Evolutionary conservation across 257 asterid genomes (phyloP).

Genomic region (Ehretia macrophylla): DNA sequence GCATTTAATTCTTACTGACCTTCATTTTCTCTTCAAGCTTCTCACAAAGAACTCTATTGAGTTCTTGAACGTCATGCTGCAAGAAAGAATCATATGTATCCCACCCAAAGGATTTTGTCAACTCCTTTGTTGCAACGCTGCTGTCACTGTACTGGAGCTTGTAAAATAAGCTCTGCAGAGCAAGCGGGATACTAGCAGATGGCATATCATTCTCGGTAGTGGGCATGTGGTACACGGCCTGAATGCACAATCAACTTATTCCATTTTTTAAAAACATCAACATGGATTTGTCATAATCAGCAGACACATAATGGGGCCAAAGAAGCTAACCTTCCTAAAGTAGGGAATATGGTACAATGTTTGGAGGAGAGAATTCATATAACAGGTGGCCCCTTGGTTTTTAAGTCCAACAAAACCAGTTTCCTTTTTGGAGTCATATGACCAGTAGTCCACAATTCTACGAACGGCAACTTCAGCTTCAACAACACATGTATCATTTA

Average conservation of each 20-base stretch:
- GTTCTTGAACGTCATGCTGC: conserved; percentile 54
- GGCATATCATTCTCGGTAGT: conserved; percentile 38
- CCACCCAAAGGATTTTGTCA: conserved; percentile 60
- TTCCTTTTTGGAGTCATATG: conserved; percentile 43
- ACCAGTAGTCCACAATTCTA: conserved; percentile 26
- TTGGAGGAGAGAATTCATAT: conserved; percentile 56
- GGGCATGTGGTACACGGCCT: conserved; percentile 52
- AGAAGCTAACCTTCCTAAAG: conserved; percentile 46
- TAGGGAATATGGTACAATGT: conserved; percentile 48
- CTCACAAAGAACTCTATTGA: conserved; percentile 45
- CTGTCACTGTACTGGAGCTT: conserved; percentile 42
- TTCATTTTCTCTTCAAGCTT: conserved; percentile 56
- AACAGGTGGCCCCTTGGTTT: conserved; percentile 55
- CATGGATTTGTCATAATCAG: too few species aligned
- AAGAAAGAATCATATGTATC: conserved; percentile 44
- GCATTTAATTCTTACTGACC: conserved; percentile 18
- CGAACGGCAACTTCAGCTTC: conserved; percentile 32
- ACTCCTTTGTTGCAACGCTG: conserved; percentile 41
- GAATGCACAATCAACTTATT: too few species aligned
- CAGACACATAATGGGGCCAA: too few species aligned
- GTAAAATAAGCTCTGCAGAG: conserved; percentile 50
- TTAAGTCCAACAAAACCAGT: conserved; percentile 50
- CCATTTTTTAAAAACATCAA: too few species aligned
- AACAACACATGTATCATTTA: conserved; percentile 34
- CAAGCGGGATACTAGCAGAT: conserved; percentile 45